Base-by-base conservation (phyloP, 2,329 filamentous ascomycete species). In the Malbranchea zuffiana region DNA sequence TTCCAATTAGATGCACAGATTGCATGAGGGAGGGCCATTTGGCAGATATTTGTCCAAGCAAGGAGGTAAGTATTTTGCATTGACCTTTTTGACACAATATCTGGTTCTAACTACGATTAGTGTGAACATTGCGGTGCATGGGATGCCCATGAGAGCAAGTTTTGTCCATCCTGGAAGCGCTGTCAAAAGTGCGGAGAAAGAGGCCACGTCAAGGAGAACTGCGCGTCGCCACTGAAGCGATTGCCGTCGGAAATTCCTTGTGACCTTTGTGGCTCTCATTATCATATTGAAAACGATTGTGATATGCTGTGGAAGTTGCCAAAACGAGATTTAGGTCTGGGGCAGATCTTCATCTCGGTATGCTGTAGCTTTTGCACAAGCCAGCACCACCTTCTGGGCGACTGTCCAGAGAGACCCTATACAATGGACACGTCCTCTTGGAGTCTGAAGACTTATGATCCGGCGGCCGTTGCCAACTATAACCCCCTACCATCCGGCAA, bases 231-330 rank as follows among this genome's bases (percentile, higher is more conserved):
- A 42, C 63, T 81, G 11, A 68, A 67, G 43, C 65, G 66, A 11
- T 74, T 78, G 38, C 65, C 66, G 17, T 39, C 45, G n/a, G 59
- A 63, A 15, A 59, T 69, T 31, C 66, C 68, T 2, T 85, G 80
- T 52, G 71, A 72, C 7, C 61, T 75, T 21, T 85, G 80, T 54
- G 60, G 60, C 25, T 67, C 67, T 5, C 45, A 50, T 3, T 62
- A 68, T 6, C 80, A 85, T 47, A 47, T 67, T 6, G 80, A 83
- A 50, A 52, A 62, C 8, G 57, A 68, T 2, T 84, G 80, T 52
- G 67, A 71, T 36, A 61, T 67, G 32, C 59, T 78, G 16, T 83
- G 76, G 76, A 60, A 61, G 40, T 48, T 59, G 8, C 57, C 57
- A 6, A 49, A 37, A 16, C 46, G 45, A 23, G 48, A 50, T 17